Percentiles rank a stretch among this genome's conserved stretches.
These are phyloP conservation scores for Flaveria linearis DNA, from an alignment of 129 eudicot genomes.

Conservation along the genomic window DNA sequence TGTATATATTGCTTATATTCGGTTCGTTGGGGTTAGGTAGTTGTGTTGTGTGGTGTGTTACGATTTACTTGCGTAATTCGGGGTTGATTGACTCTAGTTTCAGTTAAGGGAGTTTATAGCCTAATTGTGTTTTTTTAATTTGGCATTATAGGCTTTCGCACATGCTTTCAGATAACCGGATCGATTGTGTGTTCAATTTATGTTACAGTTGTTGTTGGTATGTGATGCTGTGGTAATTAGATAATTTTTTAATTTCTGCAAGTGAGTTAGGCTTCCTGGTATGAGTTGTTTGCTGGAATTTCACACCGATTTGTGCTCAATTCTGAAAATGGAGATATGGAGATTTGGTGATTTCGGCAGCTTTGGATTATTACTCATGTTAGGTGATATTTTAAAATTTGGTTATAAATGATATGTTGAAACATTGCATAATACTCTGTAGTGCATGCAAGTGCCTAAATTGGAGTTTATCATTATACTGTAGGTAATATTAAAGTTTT, in stretches of 20 bases:
- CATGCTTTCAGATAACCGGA: not conserved
- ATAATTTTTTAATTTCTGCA: constrained; percentile 2
- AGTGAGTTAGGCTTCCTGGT: not conserved
- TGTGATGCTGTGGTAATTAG: not conserved
- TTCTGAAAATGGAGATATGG: not conserved
- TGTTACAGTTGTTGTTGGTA: constrained; percentile 1
- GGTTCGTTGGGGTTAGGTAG: not conserved
- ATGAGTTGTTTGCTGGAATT: not conserved
- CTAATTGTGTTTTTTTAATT: not conserved
- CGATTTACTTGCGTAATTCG: not conserved
- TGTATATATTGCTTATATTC: not conserved
- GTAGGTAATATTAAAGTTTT: not conserved
- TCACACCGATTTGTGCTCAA: constrained; percentile 8
- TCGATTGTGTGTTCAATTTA: constrained; percentile 3
- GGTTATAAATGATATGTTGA: not conserved
- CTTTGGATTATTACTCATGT: not conserved
- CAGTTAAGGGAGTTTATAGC: not conserved
- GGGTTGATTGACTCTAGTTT: not conserved
- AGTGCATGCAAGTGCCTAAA: not conserved
- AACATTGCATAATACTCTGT: not conserved
- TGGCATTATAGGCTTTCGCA: not conserved
- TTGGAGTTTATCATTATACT: not conserved
- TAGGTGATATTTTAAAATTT: not conserved
- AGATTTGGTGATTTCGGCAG: not conserved
- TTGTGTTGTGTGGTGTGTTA: no score